Evolutionary conservation across 352 stramenopile species (phyloP).

Genomic region (Pythium grandisporangium): DNA sequence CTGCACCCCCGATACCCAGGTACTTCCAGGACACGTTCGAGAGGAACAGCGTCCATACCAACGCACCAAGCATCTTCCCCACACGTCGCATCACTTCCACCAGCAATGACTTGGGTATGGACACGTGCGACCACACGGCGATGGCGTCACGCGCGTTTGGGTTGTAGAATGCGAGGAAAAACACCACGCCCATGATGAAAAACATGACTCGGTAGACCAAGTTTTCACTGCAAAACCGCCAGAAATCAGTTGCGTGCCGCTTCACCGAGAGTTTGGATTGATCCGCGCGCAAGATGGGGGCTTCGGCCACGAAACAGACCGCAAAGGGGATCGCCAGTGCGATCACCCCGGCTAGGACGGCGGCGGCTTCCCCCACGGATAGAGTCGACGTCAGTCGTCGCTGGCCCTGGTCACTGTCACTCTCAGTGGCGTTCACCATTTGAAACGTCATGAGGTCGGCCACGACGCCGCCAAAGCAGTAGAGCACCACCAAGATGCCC

Average conservation of each 20-base stretch:
- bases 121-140: conserved; percentile 25
- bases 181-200: conserved; percentile 33
- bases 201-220: conserved; percentile 37
- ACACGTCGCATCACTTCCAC: conserved; percentile 18
- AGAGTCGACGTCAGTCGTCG: neutral
- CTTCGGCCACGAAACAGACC: neutral
- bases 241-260: conserved; percentile 23
- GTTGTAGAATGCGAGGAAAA: conserved; percentile 28
- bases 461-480: neutral
- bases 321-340: neutral
- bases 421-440: no score
- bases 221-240: conserved; percentile 43
- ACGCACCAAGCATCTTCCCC: conserved; percentile 19
- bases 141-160: conserved; percentile 20
- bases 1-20: conserved; percentile 16
- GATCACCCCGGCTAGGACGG: neutral
- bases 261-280: conserved; percentile 5
- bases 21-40: conserved; percentile 27
- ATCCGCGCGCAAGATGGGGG: neutral
- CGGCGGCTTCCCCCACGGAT: neutral
- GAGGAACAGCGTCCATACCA: conserved; percentile 31
- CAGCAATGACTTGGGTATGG: conserved; percentile 3
- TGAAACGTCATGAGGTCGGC: neutral
- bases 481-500: neutral
- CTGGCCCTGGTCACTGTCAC: neutral